Percentiles rank a stretch among this genome's conserved stretches.
Evolutionary conservation across 1,284 basidiomycete genomes (phyloP).

Genomic region (Peniophora sp.): DNA sequence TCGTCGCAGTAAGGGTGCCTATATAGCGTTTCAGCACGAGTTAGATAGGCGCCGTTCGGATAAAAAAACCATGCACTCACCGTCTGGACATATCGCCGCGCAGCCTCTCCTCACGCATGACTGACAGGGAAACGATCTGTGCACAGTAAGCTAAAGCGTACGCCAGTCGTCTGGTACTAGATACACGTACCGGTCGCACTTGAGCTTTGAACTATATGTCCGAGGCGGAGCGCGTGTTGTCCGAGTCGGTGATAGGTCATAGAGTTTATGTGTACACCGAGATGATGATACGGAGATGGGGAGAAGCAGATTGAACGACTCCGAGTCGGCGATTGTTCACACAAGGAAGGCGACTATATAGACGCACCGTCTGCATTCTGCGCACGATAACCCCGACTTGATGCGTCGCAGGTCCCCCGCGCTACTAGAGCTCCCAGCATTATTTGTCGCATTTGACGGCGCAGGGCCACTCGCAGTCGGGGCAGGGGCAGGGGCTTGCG

Average conservation of each 20-base stretch:
- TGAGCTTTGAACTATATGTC: slow-evolving; percentile 39
- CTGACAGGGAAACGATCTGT: slow-evolving; percentile 41
- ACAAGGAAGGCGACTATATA: not conserved
- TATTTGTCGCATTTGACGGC: not conserved
- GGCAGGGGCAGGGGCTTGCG: not conserved
- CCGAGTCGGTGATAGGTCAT: slow-evolving; percentile 5
- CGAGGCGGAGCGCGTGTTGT: not conserved
- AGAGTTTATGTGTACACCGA: not conserved
- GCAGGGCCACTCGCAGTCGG: not conserved
- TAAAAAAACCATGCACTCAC: slow-evolving; percentile 18
- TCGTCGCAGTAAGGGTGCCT: slow-evolving; percentile 44
- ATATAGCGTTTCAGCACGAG: not conserved
- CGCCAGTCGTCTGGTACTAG: not conserved
- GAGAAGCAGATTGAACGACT: not conserved
- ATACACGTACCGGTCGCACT: slow-evolving; percentile 37
- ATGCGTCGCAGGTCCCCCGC: slow-evolving; percentile 10
- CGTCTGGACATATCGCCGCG: slow-evolving; percentile 43
- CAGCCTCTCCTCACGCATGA: slow-evolving; percentile 47
- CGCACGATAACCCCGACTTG: slow-evolving; percentile 31
- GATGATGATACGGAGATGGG: not conserved
- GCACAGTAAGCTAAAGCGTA: not conserved
- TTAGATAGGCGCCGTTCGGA: not conserved
- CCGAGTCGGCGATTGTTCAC: not conserved
- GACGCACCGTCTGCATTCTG: slow-evolving; percentile 41
- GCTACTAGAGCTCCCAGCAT: too few relatives aligned